Percentiles rank a stretch among this genome's conserved stretches.
Evolutionary conservation across 305 asterid species (phyloP).

Genomic region (Solanum chacoense): DNA sequence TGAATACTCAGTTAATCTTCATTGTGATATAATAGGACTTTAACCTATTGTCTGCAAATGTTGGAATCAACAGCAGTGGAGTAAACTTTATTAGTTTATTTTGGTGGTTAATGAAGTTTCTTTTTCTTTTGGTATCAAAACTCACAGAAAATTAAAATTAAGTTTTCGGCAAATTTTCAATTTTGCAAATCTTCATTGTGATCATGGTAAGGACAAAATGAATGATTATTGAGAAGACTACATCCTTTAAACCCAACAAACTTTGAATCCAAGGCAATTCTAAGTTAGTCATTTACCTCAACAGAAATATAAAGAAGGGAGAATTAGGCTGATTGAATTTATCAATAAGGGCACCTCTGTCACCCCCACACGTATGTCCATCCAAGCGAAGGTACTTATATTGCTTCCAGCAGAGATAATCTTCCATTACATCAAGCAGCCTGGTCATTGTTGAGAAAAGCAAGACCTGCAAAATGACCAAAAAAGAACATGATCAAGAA

Average conservation of each 20-base stretch:
- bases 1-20: not conserved
- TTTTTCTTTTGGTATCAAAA: not conserved
- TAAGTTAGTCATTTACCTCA: constrained; percentile 55
- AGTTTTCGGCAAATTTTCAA: not conserved
- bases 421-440: constrained; percentile 98
- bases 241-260: not conserved
- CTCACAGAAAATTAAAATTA: not conserved
- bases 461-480: constrained; percentile 54
- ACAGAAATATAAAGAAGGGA: constrained; percentile 89
- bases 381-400: constrained; percentile 88
- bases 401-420: constrained; percentile 94
- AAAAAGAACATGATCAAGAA: not conserved
- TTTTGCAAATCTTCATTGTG: not conserved
- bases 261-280: not conserved
- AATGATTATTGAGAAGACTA: not conserved
- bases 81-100: not conserved
- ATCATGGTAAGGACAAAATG: not conserved
- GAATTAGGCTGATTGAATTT: constrained; percentile 73
- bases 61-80: not conserved
- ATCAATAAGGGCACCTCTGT: constrained; percentile 91
- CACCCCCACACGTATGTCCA: constrained; percentile 99
- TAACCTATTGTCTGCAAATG: not conserved
- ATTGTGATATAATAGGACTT: not conserved
- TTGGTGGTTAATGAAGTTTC: not conserved
- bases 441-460: constrained; percentile 99